Percentiles rank a stretch among this genome's conserved stretches.
These are phyloP conservation scores for Shiraia sp. DNA, from an alignment of 2,329 filamentous ascomycete genomes.

Conservation along the genomic window DNA sequence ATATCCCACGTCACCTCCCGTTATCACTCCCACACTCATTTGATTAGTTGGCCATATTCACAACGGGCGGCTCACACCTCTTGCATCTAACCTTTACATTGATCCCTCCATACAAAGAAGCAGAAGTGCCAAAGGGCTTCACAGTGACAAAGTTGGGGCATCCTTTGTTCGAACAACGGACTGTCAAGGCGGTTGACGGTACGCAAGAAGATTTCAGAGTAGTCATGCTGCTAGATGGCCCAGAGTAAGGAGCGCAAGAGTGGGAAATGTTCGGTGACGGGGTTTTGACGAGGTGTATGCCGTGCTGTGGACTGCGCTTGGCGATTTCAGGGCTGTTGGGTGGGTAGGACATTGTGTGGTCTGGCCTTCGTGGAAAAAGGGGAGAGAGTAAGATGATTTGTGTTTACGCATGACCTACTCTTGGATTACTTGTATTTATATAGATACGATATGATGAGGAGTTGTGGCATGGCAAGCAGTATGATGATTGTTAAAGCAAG, in stretches of 20 bases:
- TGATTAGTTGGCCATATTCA: background rate
- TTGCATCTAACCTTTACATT: constrained; percentile 5
- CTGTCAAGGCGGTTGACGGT: background rate
- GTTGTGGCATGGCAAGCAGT: no score
- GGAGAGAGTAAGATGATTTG: no score
- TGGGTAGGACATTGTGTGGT: constrained; percentile 3
- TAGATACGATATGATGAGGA: background rate
- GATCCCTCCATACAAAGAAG: background rate
- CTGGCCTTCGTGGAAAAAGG: background rate
- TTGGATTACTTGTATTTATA: background rate
- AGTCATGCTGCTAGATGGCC: background rate
- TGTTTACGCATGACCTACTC: background rate
- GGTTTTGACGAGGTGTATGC: background rate
- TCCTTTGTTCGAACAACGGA: constrained; percentile 1
- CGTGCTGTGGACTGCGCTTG: constrained; percentile 5
- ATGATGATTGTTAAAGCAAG: no score
- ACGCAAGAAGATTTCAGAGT: no score
- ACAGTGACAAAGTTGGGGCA: constrained; percentile 3
- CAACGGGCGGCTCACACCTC: constrained; percentile 1
- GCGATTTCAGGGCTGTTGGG: constrained; percentile 1
- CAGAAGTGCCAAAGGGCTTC: background rate
- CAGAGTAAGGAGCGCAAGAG: no score
- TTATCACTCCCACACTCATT: background rate
- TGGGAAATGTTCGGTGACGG: no score
- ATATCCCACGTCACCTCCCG: constrained; percentile 10